Evolutionary conservation across 2,329 filamentous ascomycete genomes (phyloP), one percentile per base, ranked within the genome.

Genomic region (Chalara sp.): DNA sequence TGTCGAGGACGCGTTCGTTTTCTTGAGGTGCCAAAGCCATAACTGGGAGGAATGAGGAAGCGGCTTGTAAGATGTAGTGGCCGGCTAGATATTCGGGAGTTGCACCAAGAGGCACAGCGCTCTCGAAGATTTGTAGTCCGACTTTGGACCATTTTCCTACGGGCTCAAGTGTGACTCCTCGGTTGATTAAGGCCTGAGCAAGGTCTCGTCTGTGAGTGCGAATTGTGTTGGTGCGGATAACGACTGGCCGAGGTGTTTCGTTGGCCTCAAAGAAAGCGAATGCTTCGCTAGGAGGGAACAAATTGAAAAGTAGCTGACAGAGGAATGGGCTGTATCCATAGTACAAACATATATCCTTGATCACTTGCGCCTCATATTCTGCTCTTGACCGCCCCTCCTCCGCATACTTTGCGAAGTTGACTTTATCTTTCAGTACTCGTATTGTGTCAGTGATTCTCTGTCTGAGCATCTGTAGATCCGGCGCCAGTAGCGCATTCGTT

Each of bases 131-230:
- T 69, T 99, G 93, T 40, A 99, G 79, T 45, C 93, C 93, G 56
- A 99, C 90, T 74, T 99, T 99, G 60, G 87, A 93, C 93, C 93
- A 99, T 70, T 97, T 97, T 55, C 93, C 93, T 13, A 99, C 89
- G 2, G 93, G 93, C 70, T 99, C 92, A 39, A 99, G 80, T 11
- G 91, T 95, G 46, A 99, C 93, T 57, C 93, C 93, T 57, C 92
- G 87, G 73, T 96, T 96, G 76, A 96, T 96, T 53, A 96, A 79
- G 1, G 91, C 81, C 68, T 96, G 91, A 7, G 93, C 93, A 13
- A 99, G 84, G 56, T 95, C 91, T 63, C 82, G 74, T 48, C 82
- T 76, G 65, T 84, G 80, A 37, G 81, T 85, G 40, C 89, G 86
- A 53, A 99, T 80, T 6, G 92, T 99, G 71, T 99, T 99, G 56